Conservation (phyloP, 768 basidiomycete species). For the Mycena chlorophos region DNA sequence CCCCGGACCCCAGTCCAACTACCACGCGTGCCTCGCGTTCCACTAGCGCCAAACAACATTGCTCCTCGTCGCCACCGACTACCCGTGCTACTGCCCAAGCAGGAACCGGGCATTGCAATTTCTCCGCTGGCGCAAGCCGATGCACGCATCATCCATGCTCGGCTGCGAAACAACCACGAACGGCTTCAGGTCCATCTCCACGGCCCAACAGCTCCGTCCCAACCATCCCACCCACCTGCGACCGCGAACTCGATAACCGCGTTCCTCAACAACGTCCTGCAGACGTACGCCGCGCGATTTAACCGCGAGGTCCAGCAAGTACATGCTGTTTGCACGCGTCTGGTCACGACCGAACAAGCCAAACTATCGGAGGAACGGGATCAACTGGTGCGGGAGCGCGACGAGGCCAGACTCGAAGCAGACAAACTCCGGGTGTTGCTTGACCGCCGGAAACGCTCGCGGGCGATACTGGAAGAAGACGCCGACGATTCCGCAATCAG, state of each 20-base stretch:
- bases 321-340: constrained; percentile 31
- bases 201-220: neutral
- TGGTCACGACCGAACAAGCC: constrained; percentile 32
- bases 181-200: constrained; percentile 20
- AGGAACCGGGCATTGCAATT: neutral
- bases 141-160: constrained; percentile 16
- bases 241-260: constrained; percentile 13
- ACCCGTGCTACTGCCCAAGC: neutral
- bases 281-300: constrained; percentile 30
- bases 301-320: constrained; percentile 32
- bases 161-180: constrained; percentile 17
- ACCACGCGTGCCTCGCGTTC: neutral
- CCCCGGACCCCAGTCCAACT: neutral
- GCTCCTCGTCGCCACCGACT: constrained; percentile 6
- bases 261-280: constrained; percentile 33
- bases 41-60: constrained; percentile 9
- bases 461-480: constrained; percentile 7
- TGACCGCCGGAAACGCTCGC: constrained; percentile 21
- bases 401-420: constrained; percentile 13
- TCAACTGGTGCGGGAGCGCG: constrained; percentile 34
- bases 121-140: constrained; percentile 12
- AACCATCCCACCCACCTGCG: constrained; percentile 1
- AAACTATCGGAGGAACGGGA: constrained; percentile 32
- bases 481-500: constrained; percentile 1
- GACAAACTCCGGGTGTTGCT: constrained; percentile 30